phyloP scores from a whole-genome alignment of 257 asterid species.

The Nicotiana undulata region DNA sequence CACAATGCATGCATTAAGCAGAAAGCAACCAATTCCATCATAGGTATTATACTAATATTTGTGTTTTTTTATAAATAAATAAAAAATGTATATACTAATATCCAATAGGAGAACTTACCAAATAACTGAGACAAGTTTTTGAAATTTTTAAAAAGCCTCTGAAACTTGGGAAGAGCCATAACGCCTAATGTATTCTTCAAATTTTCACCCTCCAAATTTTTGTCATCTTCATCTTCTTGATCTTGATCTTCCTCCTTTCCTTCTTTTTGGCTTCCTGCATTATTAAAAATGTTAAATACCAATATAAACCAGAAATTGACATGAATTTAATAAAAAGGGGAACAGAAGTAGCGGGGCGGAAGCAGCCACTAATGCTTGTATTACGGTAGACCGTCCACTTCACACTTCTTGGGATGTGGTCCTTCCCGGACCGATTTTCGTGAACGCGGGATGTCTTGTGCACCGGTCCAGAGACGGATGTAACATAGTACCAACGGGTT shows the following conservation, averaged over 20 bases:
- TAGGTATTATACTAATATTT: neutral
- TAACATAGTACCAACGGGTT: no score
- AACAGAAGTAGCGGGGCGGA: no score
- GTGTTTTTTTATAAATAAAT: neutral
- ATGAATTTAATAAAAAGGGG: neutral
- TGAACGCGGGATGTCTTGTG: no score
- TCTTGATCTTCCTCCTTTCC: conserved; percentile 9
- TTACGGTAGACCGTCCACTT: accelerated
- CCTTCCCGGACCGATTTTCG: no score
- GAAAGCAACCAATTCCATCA: neutral
- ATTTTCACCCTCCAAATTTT: conserved; percentile 1
- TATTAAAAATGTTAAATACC: neutral
- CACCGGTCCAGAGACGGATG: no score
- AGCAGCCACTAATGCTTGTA: no score
- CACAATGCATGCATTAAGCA: no score
- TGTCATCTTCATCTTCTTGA: neutral
- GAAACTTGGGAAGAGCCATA: conserved; percentile 20
- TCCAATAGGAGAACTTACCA: conserved; percentile 16
- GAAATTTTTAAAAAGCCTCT: conserved; percentile 16
- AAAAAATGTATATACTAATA: neutral
- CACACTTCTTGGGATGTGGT: no score
- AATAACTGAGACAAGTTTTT: conserved; percentile 21
- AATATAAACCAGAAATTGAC: neutral
- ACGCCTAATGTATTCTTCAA: neutral
- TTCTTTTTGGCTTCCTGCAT: conserved; percentile 15